Evolutionary conservation across 2,329 filamentous ascomycete species (phyloP), one percentile per base, ranked within the genome.

Genomic region (Alternaria triticina): DNA sequence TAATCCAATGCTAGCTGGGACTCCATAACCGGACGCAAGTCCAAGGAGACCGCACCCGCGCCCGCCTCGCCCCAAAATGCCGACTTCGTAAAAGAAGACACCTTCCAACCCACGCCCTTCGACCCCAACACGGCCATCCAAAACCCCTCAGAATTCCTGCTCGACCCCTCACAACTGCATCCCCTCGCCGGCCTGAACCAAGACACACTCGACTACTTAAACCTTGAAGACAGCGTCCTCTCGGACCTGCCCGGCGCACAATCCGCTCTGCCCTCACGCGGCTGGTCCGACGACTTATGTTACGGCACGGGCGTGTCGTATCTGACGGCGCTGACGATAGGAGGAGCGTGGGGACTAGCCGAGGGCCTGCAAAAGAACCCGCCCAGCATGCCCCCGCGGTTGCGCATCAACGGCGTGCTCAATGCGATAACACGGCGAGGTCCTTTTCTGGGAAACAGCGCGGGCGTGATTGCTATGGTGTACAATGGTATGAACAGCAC

Each of bases 221-320:
- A 91, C 25, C 90, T 99, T 76, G 96, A 99, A 83, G 96, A 99
- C 79, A 92, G 93, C 54, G 88, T 90, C 27, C 89, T 97, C 62
- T 94, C 93, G 66, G 90, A 96, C 75, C 87, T 97, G 20, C 94
- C 94, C 52, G 94, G 94, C 76, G 87, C 90, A 63, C 91, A 92
- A 79, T 96, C 95, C 46, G 91, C 94, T 58, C 88, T 99, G 58
- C 96, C 96, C 46, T 97, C 94, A 60, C 91, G 96, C 80, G 96
- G 96, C 79, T 99, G 97, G 89, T 97, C 94, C 65, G 96, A 99
- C 79, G 96, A 99, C 81, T 88, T 99, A 64, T 98, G 96, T 83
- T 99, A 99, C 81, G 96, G 96, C 77, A 96, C 96, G 22, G 96
- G 96, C 74, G 90, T 95, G 66, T 97, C 94, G 77, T 99, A 99